Base-by-base conservation (phyloP, 331 rosid genomes). In the Pyracantha coccinea region DNA sequence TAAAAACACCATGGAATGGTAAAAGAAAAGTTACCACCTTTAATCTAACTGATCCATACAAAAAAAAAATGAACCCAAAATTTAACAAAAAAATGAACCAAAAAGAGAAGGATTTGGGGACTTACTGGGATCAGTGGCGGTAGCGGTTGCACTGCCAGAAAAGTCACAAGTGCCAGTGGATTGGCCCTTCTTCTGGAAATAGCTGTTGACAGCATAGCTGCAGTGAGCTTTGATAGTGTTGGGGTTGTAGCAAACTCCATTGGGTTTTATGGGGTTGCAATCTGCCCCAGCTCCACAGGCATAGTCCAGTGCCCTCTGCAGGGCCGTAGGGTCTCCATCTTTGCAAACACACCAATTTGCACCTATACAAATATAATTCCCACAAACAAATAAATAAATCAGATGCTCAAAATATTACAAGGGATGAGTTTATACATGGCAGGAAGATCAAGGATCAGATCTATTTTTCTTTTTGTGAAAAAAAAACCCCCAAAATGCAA, bases 231-330 rank as follows among this genome's bases (percentile, higher is more conserved):
- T 88, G 1, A 92, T 85, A 12, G 82, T 75, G 89, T 88, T 87
- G 7, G 98, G 98, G 44, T 83, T 77, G 76, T 61, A 92, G 67
- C 97, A 92, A 16, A 67, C 81, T 0, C 82, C 96, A 17, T 54
- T 74, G 70, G 23, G 74, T 54, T 79, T 89, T 53, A 88, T 75
- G n/a, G 98, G 86, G 87, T 75, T 78, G 52, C 98, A 92, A 65
- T 92, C 98, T 64, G 93, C 98, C 5, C 98, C 98, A 20, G 94
- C 91, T 69, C 98, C 98, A 79, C 98, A 92, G 14, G 98, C 98
- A 63, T 84, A 92, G 83, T 92, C 98, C 66, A 92, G 15, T 0
- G 96, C 77, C 68, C 86, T 92, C 79, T 92, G 98, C 8, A 90
- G 77, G 8, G 75, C 32, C 2, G 80, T 7, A 17, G 90, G 95